These are phyloP conservation scores for Melaleuca quinquenervia DNA, from an alignment of 345 rosid genomes.

Conservation along the genomic window DNA sequence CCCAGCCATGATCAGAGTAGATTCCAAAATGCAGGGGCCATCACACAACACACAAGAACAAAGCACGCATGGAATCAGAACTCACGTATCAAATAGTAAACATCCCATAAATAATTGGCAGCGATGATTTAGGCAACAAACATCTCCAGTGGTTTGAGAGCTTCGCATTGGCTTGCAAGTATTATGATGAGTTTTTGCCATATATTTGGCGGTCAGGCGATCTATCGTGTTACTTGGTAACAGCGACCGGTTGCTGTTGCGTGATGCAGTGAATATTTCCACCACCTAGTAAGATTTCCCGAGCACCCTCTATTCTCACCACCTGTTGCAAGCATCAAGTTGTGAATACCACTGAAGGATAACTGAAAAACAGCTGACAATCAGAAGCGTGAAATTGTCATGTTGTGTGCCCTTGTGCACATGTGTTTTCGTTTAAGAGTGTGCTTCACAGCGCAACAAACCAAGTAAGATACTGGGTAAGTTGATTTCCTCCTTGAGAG, in stretches of 20 bases:
- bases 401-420: neutral
- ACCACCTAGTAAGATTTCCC: slow-evolving; percentile 85
- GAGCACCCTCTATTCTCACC: slow-evolving; percentile 61
- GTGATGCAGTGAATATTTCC: slow-evolving; percentile 97
- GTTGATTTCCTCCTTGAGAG: neutral
- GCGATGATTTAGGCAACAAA: neutral
- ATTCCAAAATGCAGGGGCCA: neutral
- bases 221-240: neutral
- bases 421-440: neutral
- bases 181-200: neutral
- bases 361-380: neutral
- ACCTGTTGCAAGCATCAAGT: slow-evolving; percentile 25
- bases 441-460: neutral
- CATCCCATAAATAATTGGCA: neutral
- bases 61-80: neutral
- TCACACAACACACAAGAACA: neutral
- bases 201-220: neutral
- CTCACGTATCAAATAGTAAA: neutral
- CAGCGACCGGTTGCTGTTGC: slow-evolving; percentile 68
- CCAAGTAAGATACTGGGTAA: neutral
- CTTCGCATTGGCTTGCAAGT: neutral
- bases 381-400: neutral
- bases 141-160: neutral
- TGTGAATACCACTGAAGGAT: neutral
- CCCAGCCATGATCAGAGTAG: neutral